Evolutionary conservation across 495 filamentous ascomycete genomes (phyloP), one percentile per base, ranked within the genome.

Genomic region (Xylaria intraflava): DNA sequence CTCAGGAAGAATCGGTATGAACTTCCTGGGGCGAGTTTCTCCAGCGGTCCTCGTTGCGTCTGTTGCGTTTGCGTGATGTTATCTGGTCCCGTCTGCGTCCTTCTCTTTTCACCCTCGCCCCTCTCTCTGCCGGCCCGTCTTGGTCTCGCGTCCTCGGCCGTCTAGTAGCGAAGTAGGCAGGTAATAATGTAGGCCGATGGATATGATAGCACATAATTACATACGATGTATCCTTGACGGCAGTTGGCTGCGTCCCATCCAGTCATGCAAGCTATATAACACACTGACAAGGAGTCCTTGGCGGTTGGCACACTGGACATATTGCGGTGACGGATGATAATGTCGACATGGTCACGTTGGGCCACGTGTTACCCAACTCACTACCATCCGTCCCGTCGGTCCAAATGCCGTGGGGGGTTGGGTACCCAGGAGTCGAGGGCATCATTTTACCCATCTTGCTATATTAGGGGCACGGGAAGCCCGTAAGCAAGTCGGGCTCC

Each of bases 281-380:
- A 38, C 14, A 24, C 42, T 44, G 30, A 46, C 23, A 46, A 27
- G 42, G 51, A 31, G 38, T 26, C n/a, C 23, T 38, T 10, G 31
- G 5, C 19, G 17, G 30, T 8, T 36, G 50, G 50, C 41, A 26
- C 3, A 19, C n/a, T 52, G 26, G 20, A 20, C 11, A 23, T 45
- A 23, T 46, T 31, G 17, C 16, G n/a, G 24, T 39, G 17, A 26
- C 33, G 26, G 24, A 11, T 39, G 12, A 2, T 16, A 31, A 46
- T 30, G 43, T 35, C 26, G 38, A 29, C 27, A 42, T 30, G 11
- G 40, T 40, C 33, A 53, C 24, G 51, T 23, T 46, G 31, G 35
- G 43, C 42, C 51, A 53, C 51, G 51, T 53, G 51, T 53, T 53
- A 26, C 33, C 30, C 51, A 24, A 46, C 42, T n/a, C n/a, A n/a